Evolutionary conservation across 495 filamentous ascomycete species (phyloP), one percentile per base, ranked within the genome.

Genomic region (Astrothelium macrocarpum): DNA sequence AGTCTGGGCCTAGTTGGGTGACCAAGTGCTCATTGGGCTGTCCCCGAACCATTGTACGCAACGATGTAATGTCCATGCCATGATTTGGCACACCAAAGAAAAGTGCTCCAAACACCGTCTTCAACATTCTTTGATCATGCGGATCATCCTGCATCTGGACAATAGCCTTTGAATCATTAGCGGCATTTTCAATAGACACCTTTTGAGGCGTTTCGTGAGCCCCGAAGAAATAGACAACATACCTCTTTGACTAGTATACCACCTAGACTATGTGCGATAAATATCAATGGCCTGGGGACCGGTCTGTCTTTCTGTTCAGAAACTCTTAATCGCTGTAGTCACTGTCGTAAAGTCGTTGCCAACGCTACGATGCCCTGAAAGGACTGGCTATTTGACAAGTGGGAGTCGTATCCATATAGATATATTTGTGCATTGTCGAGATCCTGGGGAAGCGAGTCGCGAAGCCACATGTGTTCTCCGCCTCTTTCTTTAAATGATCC

Each of bases 11-110:
- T 5, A 73, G 64, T 18, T 63, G 32, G 12, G 49, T 32, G 12
- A 67, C 23, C 9, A 70, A 61, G 20, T 29, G 25, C 42, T 42
- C n/a, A 26, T 72, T 68, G 23, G 68, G 65, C 45, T 64, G 53
- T 23, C 64, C 49, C 60, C 39, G 23, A 4, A 67, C 66, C 65
- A 73, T 71, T 3, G 64, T 43, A 23, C 66, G 43, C 29, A 73
- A 59, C 7, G 66, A 70, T 34, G 42, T 42, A 16, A 68, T 71
- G 32, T 71, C 49, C 65, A 71, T 65, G 1, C 69, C 70, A 31
- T 62, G 63, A 62, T 66, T 66, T 9, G 70, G 70, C 25, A 70
- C 68, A 36, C 69, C 70, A 31, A 71, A 71, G 29, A 71, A 68
- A 14, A 71, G 34, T 11, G 64, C 39, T 5, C 71, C 71, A 56